Base-by-base conservation (phyloP, 495 filamentous ascomycete genomes). In the Staphylotrichum longicolle region DNA sequence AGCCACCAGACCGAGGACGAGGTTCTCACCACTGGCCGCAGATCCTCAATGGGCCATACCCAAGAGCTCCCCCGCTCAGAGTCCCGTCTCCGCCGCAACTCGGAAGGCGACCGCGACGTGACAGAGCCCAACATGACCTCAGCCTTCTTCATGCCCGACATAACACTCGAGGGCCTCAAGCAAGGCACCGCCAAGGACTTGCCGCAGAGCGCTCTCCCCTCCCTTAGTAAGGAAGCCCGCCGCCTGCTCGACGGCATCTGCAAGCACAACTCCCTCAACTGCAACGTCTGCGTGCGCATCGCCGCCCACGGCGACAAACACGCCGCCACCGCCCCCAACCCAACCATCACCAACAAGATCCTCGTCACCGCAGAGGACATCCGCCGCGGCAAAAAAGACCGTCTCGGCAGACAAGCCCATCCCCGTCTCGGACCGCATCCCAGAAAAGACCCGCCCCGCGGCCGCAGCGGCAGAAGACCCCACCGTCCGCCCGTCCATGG, bases 401-500 rank as follows among this genome's bases (percentile, higher is more conserved):
- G 75, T 93, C 61, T 81, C 75, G 3, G 79, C 90, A 39, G 77
- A 86, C 44, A 88, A 85, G 60, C 89, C 88, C 1, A 69, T 89
- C 42, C 88, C 90, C 2, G 89, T 90, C 46, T 88, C 88, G 0
- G 82, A 89, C 52, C 85, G 88, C 56, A 80, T 83, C 73, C 53
- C 62, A 34, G 61, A 59, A 37, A 30, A 41, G 15, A 76, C 15
- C 73, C 71, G 10, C 73, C 71, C 47, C 67, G 69, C 8, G 80
- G 84, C 64, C 84, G 88, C 58, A 32, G 6, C 20, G 2, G 6
- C 57, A 32, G 34, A 56, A 15, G 85, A 88, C 15, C 85, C 84
- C 7, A 95, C 91, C 1, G 70, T 94, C 60, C 88, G 91, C 4
- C 91, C 91, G 4, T 81, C 90, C 3, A 86, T 89, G 69, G 69